phyloP scores from a whole-genome alignment of 108 stramenopile species.

The Aurantiochytrium sp. region DNA sequence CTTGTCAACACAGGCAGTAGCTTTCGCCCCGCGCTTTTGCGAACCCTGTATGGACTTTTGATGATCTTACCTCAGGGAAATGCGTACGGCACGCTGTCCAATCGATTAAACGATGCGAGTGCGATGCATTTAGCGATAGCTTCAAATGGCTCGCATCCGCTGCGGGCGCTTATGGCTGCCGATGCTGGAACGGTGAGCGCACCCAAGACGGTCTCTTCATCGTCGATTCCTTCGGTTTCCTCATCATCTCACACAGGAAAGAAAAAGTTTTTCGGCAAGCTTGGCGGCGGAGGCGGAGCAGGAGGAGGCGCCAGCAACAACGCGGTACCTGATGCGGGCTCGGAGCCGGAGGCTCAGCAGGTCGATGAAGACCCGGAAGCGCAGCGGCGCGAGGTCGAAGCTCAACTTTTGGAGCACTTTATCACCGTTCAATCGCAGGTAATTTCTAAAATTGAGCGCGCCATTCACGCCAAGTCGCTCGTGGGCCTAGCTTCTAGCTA shows the following conservation, averaged over 20 bases:
- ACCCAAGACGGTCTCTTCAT: not conserved
- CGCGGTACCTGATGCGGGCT: no score
- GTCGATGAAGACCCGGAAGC: not conserved
- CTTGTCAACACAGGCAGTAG: slow-evolving; percentile 31
- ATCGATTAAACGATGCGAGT: slow-evolving; percentile 10
- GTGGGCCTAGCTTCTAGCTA: not conserved
- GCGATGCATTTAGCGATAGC: slow-evolving; percentile 21
- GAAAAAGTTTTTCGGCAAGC: not conserved
- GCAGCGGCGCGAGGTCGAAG: not conserved
- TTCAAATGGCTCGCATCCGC: not conserved
- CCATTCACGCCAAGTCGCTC: not conserved
- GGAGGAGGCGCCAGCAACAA: no score
- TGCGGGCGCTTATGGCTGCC: not conserved
- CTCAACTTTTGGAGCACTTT: not conserved
- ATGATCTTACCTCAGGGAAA: slow-evolving; percentile 78
- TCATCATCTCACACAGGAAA: not conserved
- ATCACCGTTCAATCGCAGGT: not conserved
- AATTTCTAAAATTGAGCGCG: not conserved
- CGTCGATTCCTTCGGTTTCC: not conserved
- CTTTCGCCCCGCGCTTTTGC: slow-evolving; percentile 71
- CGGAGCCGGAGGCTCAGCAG: no score
- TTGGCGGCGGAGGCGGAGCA: no score
- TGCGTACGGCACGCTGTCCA: slow-evolving; percentile 25
- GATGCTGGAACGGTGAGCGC: no score
- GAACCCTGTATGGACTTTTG: slow-evolving; percentile 83